Conservation (phyloP, 2,329 filamentous ascomycete species). For the Hymenoscyphus fructigenus region DNA sequence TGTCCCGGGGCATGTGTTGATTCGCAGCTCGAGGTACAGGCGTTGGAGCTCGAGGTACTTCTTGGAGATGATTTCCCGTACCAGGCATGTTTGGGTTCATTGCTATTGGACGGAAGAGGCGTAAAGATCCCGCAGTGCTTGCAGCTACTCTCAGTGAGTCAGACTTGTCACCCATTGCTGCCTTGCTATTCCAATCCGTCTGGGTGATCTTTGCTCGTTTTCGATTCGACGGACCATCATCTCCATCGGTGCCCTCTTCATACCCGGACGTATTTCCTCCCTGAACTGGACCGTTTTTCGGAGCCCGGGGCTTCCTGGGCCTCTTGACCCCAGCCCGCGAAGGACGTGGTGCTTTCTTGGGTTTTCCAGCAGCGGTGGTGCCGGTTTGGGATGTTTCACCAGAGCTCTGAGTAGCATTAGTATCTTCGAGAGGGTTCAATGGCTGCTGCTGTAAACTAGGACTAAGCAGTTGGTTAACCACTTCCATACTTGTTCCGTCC, state of each 20-base stretch:
- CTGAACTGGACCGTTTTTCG: slow-evolving; percentile 32
- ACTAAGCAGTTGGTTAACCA: slow-evolving; percentile 42
- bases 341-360: slow-evolving; percentile 30
- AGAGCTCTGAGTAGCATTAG: slow-evolving; percentile 17
- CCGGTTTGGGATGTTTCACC: slow-evolving; percentile 20
- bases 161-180: slow-evolving; percentile 68
- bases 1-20: slow-evolving; percentile 36
- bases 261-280: slow-evolving; percentile 71
- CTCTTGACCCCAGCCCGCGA: slow-evolving; percentile 34
- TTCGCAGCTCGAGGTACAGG: slow-evolving; percentile 58
- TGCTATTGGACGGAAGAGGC: slow-evolving; percentile 74
- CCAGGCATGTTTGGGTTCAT: slow-evolving; percentile 46
- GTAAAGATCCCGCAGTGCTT: slow-evolving; percentile 84
- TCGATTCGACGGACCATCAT: slow-evolving; percentile 45
- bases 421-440: slow-evolving; percentile 24
- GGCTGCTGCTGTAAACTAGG: slow-evolving; percentile 31
- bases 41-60: slow-evolving; percentile 74
- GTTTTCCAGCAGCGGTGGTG: slow-evolving; percentile 15
- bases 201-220: slow-evolving; percentile 80
- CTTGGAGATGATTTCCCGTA: slow-evolving; percentile 59
- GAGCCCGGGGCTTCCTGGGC: slow-evolving; percentile 25
- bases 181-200: slow-evolving; percentile 69
- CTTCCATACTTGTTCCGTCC: slow-evolving; percentile 36
- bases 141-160: slow-evolving; percentile 88
- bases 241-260: slow-evolving; percentile 57